These are phyloP conservation scores for Podospora anserina DNA, from an alignment of 495 filamentous ascomycete genomes.

Conservation along the genomic window DNA sequence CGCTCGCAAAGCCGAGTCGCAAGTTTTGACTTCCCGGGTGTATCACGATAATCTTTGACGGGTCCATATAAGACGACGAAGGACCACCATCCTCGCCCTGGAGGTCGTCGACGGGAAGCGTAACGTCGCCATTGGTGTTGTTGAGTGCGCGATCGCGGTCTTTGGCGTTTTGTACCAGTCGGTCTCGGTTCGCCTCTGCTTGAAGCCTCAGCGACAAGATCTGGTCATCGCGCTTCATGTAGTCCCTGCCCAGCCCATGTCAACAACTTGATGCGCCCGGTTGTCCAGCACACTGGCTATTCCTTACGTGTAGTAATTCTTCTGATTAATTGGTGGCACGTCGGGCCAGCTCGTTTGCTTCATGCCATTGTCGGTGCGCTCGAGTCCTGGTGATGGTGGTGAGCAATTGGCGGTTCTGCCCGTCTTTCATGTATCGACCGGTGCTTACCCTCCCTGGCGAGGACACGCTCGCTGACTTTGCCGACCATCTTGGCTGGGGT, in stretches of 20 bases:
- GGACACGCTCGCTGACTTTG: conserved; percentile 54
- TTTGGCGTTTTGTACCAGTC: conserved; percentile 76
- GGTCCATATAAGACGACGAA: conserved; percentile 60
- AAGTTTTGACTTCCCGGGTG: conserved; percentile 98
- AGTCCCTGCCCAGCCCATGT: conserved; percentile 62
- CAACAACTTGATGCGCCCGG: conserved; percentile 14
- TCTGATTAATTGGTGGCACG: conserved; percentile 91
- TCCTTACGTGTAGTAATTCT: conserved; percentile 98
- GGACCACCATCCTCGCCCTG: conserved; percentile 56
- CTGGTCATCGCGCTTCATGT: conserved; percentile 97
- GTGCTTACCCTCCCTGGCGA: conserved; percentile 47
- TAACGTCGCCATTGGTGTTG: conserved; percentile 62
- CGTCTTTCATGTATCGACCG: neutral
- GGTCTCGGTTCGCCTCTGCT: conserved; percentile 73
- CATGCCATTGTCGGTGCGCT: conserved; percentile 96
- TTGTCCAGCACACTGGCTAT: conserved; percentile 15
- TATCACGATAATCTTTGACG: conserved; percentile 89
- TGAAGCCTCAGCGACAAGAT: conserved; percentile 83
- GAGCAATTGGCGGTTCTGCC: conserved; percentile 9
- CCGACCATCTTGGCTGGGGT: conserved; percentile 43
- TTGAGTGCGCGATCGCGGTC: conserved; percentile 83
- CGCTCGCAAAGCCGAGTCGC: conserved; percentile 86
- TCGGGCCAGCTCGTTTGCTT: conserved; percentile 91
- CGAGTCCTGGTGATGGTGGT: conserved; percentile 63
- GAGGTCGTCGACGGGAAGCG: conserved; percentile 54